Conservation (phyloP, 768 basidiomycete species). For the Russula lepida region DNA sequence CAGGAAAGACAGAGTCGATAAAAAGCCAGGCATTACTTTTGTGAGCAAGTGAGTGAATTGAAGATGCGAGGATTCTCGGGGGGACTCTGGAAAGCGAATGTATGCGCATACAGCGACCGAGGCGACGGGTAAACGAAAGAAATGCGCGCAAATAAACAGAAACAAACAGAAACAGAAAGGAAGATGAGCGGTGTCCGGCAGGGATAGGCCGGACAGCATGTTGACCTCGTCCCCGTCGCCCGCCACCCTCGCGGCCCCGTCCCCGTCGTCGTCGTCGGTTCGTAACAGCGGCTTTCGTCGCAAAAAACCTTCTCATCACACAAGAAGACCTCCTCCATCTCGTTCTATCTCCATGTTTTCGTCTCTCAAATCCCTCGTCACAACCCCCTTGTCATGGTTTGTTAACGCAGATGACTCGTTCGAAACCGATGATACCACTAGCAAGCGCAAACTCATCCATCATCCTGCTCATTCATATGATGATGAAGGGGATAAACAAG, state of each 20-base stretch:
- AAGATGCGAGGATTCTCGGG: not conserved
- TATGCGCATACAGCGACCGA: not conserved
- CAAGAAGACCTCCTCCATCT: constrained; percentile 20
- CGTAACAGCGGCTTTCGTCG: constrained; percentile 13
- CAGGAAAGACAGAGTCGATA: constrained; percentile 72
- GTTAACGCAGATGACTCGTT: constrained; percentile 18
- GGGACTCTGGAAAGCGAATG: not conserved
- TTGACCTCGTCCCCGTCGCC: constrained; percentile 19
- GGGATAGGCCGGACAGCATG: constrained; percentile 35
- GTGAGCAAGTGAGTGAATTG: constrained; percentile 4
- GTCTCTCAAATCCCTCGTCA: constrained; percentile 30
- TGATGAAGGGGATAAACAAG: constrained; percentile 19
- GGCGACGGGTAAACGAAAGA: not conserved
- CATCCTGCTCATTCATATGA: constrained; percentile 2
- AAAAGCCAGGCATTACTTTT: constrained; percentile 54
- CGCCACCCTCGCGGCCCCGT: constrained; percentile 26
- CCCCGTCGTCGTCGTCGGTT: constrained; percentile 20
- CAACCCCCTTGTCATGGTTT: constrained; percentile 30
- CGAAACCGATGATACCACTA: constrained; percentile 27
- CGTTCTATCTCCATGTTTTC: constrained; percentile 29
- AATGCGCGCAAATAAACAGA: not conserved
- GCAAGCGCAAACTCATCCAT: constrained; percentile 28
- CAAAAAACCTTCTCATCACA: constrained; percentile 18
- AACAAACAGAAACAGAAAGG: not conserved
- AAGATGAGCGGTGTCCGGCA: constrained; percentile 21